Conservation (phyloP, 2,329 filamentous ascomycete species). For the Neonectria punicea region DNA sequence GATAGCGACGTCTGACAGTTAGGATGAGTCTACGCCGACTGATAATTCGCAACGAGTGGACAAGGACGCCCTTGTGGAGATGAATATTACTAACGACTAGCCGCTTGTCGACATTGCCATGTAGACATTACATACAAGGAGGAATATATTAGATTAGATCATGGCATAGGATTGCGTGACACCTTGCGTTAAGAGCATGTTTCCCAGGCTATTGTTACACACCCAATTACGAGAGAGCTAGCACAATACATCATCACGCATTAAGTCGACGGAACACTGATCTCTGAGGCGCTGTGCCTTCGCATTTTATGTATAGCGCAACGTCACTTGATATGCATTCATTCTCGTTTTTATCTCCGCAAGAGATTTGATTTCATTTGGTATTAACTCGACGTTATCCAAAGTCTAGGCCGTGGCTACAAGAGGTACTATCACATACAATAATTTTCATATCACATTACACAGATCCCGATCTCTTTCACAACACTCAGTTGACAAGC, state of each 20-base stretch:
- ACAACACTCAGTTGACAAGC: slow-evolving; percentile 40
- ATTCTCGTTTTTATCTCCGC: not conserved
- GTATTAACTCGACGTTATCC: not conserved
- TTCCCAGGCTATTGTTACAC: not conserved
- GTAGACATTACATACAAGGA: not conserved
- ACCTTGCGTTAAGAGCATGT: not conserved
- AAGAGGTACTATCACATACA: not conserved
- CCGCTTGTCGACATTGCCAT: not conserved
- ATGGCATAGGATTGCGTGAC: not conserved
- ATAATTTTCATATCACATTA: slow-evolving; percentile 19
- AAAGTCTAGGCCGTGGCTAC: not conserved
- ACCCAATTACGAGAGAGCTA: not conserved
- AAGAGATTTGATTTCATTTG: not conserved
- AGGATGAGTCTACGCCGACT: not conserved
- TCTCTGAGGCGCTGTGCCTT: too few species aligned
- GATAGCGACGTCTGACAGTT: not conserved
- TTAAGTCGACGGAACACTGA: too few species aligned
- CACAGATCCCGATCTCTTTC: not conserved
- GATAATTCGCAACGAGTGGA: not conserved
- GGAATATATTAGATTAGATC: too few species aligned
- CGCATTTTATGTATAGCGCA: too few species aligned
- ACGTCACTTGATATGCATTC: not conserved
- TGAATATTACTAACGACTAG: not conserved
- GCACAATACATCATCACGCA: too few species aligned
- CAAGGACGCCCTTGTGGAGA: not conserved